phyloP scores from a whole-genome alignment of 352 stramenopile species.

The Phytophthora pluvialis region DNA sequence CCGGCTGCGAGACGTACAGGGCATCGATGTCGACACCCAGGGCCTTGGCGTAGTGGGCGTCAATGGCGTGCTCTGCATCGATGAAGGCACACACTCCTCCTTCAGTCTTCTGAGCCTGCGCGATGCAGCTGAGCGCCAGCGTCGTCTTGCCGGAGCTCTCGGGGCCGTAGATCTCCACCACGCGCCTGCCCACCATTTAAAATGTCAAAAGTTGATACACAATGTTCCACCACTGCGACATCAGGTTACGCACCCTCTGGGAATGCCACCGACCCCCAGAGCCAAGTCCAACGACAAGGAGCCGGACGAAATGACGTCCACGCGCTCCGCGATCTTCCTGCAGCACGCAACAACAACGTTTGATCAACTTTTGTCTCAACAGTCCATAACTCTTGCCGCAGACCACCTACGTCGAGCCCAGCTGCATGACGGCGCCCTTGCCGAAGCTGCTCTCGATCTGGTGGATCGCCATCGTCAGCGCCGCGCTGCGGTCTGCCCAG shows the following conservation, averaged over 20 bases:
- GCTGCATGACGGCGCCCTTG: conserved; percentile 96
- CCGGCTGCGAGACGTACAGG: conserved; percentile 97
- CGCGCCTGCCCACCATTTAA: conserved; percentile 62
- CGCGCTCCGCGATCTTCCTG: conserved; percentile 84
- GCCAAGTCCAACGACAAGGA: conserved; percentile 94
- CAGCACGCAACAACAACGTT: conserved; percentile 1
- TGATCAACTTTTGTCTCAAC: conserved; percentile 16
- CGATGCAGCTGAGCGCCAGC: conserved; percentile 96
- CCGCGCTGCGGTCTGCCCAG: conserved; percentile 71
- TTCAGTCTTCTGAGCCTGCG: conserved; percentile 93
- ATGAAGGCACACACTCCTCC: conserved; percentile 97
- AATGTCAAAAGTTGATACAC: conserved; percentile 20
- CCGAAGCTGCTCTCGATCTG: conserved; percentile 97
- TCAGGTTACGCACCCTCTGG: conserved; percentile 76
- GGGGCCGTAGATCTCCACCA: conserved; percentile 99
- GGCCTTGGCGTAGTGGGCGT: conserved; percentile 94
- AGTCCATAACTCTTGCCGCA: background rate
- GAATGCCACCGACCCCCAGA: conserved; percentile 93
- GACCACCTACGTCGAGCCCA: conserved; percentile 86
- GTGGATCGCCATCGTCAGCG: conserved; percentile 94
- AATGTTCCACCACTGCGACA: background rate
- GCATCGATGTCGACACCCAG: conserved; percentile 96
- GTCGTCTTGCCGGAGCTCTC: conserved; percentile 99
- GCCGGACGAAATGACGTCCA: conserved; percentile 95
- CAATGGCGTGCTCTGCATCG: conserved; percentile 98